Percentiles rank a stretch among this genome's conserved stretches.
Conservation (phyloP, 306 rosid genomes). For the Hylodesmum podocarpum region DNA sequence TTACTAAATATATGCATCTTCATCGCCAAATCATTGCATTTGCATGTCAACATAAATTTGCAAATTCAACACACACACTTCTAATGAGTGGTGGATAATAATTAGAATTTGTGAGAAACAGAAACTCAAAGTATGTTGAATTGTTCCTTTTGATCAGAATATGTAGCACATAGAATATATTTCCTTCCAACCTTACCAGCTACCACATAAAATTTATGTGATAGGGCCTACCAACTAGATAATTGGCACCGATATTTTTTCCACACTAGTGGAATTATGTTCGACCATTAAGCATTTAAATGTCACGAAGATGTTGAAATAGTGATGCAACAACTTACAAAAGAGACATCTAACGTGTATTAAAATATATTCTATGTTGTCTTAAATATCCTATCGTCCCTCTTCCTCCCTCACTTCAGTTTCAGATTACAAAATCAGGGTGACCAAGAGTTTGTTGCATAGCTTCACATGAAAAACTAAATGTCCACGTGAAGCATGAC, state of each 20-base stretch:
- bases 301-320: constrained; percentile 18
- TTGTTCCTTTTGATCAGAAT: neutral
- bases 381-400: neutral
- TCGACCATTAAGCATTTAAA: neutral
- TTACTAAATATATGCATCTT: constrained; percentile 16
- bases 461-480: constrained; percentile 32
- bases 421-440: constrained; percentile 18
- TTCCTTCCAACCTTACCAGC: constrained; percentile 2
- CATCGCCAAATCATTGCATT: neutral
- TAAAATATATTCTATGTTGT: neutral
- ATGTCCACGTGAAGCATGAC: constrained; percentile 14
- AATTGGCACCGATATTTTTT: constrained; percentile 12
- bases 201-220: constrained; percentile 20
- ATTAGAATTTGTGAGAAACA: neutral
- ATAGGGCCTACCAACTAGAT: constrained; percentile 15
- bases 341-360: neutral
- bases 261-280: constrained; percentile 9
- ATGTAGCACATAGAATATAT: neutral
- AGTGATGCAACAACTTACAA: neutral
- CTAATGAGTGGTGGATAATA: constrained; percentile 6
- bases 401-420: neutral
- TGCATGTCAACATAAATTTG: neutral
- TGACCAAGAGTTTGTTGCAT: constrained; percentile 29
- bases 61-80: neutral
- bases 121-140: neutral